Base-by-base conservation (phyloP, 1,139 yeast species). In the Pichia sp. region DNA sequence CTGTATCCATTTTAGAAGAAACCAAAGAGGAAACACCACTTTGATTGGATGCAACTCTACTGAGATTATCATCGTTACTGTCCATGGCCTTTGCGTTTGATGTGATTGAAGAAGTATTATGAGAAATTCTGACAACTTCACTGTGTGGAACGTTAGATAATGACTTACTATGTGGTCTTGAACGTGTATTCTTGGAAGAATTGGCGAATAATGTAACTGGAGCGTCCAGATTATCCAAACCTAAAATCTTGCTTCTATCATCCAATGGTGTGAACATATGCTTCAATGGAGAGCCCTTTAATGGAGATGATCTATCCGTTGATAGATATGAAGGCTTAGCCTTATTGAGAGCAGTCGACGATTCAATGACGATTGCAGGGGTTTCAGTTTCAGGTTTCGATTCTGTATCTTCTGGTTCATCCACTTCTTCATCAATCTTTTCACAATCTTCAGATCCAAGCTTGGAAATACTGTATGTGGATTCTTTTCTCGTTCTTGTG, bases 81-180 rank as follows among this genome's bases (percentile, higher is more conserved):
- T 24, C 22, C 20, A 37, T 38, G 9, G 4, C 20, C 15, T 35
- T 38, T 8, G 12, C 6, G 15, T 17, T 35, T 3, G 28, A 39
- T 15, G 44, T 37, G 10, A 21, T 10, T 34, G 38, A 34, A n/a
- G 17, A 18, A 4, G 35, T 33, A 3, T 34, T 34, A 17, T 21
- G 18, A 15, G 19, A n/a, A 27, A 49, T 42, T 21, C 52, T 44
- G 8, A 49, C 47, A 9, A 49, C 32, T 32, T 49, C 52, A 35
- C 47, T 45, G 30, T 72, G 70, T 42, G 70, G 70, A 4, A 77
- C 73, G 3, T 77, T 69, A 2, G 85, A 79, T 42, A 82, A 63
- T 0, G 88, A 81, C 57, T 79, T 77, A 49, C 84, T 77, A 60
- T 81, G 83, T 35, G 79, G 81, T 53, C 84, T 67, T 24, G 65